Evolutionary conservation across 331 rosid species (phyloP), one percentile per base, ranked within the genome.

Genomic region (Arachis monticola): DNA sequence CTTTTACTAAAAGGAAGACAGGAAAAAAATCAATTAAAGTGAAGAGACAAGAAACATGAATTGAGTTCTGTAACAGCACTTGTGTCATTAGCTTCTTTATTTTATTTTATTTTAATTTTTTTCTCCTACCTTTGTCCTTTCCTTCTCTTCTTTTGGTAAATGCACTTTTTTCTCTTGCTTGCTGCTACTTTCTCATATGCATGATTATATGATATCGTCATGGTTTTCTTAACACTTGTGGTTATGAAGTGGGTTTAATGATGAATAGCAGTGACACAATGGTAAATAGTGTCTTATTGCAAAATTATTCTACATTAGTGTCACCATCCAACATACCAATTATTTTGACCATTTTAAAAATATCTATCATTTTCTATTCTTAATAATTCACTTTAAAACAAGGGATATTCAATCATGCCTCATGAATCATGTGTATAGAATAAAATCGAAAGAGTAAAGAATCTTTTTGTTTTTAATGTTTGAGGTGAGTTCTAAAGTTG

Each of bases 311-410:
- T 35, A 31, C 71, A 58, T 60, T 75, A 63, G 77, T 73, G 73
- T 58, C 63, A 44, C 69, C 81, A 53, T 73, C 77, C 50, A 32
- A 50, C 81, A 75, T 83, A 83, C 93, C 80, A 80, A 32, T 74
- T n/a, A n/a, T n/a, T n/a, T n/a, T n/a, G n/a, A n/a, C n/a, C n/a
- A n/a, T n/a, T n/a, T n/a, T n/a, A n/a, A n/a, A n/a, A n/a, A n/a
- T n/a, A n/a, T n/a, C n/a, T n/a, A n/a, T n/a, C n/a, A n/a, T n/a
- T n/a, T n/a, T n/a, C n/a, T n/a, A n/a, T n/a, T n/a, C n/a, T n/a
- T n/a, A n/a, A n/a, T n/a, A n/a, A n/a, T n/a, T n/a, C n/a, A n/a
- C n/a, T n/a, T n/a, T n/a, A n/a, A n/a, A n/a, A n/a, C n/a, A n/a
- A n/a, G n/a, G n/a, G n/a, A n/a, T n/a, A n/a, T n/a, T 17, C 22